These are phyloP conservation scores for Metarhizium humberi DNA, from an alignment of 2,329 filamentous ascomycete genomes.

Conservation along the genomic window DNA sequence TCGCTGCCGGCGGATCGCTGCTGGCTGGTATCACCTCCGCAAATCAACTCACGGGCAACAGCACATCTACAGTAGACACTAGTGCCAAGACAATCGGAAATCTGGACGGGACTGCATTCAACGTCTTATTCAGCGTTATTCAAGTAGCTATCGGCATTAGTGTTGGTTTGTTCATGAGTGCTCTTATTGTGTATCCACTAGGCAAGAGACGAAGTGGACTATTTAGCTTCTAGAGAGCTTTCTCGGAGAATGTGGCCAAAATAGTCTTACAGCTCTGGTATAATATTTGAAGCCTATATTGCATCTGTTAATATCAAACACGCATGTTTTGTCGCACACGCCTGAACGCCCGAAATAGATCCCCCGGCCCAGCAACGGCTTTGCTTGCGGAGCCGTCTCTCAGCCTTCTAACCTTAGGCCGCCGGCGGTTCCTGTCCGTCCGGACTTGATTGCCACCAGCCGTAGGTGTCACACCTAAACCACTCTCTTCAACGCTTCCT, in stretches of 20 bases:
- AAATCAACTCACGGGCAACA: slow-evolving; percentile 40
- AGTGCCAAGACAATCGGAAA: slow-evolving; percentile 13
- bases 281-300: not conserved
- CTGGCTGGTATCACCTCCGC: slow-evolving; percentile 49
- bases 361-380: too few relatives aligned
- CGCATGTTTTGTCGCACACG: too few relatives aligned
- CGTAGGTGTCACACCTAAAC: too few relatives aligned
- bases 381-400: too few relatives aligned
- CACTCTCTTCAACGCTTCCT: too few relatives aligned
- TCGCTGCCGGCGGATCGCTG: slow-evolving; percentile 51
- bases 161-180: slow-evolving; percentile 50
- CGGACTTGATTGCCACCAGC: too few relatives aligned
- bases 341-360: too few relatives aligned
- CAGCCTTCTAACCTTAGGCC: too few relatives aligned
- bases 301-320: not conserved
- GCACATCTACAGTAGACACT: slow-evolving; percentile 11
- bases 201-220: slow-evolving; percentile 49
- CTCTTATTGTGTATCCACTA: slow-evolving; percentile 44
- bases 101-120: slow-evolving; percentile 39
- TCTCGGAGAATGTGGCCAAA: not conserved
- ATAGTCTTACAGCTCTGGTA: not conserved
- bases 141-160: slow-evolving; percentile 54
- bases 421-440: too few relatives aligned
- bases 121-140: slow-evolving; percentile 47
- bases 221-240: slow-evolving; percentile 37